These are phyloP conservation scores for Phylloporus sp. DNA, from an alignment of 768 basidiomycete species.

Conservation along the genomic window DNA sequence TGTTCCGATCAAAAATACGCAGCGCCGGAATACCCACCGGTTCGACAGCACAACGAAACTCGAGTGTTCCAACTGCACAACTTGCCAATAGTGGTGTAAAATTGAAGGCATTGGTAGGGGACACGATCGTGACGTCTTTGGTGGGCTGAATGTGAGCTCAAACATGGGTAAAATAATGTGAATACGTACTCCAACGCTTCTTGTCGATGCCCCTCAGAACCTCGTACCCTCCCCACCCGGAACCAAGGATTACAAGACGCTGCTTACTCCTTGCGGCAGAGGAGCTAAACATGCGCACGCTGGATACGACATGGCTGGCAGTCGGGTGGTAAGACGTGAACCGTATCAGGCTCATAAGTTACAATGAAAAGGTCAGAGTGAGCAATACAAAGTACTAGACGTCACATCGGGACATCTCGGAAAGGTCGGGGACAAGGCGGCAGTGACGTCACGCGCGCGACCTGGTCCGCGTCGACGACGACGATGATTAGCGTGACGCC, in stretches of 20 bases:
- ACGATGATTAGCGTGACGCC: slow-evolving; percentile 14
- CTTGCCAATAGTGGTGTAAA: slow-evolving; percentile 45
- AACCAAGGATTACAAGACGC: slow-evolving; percentile 63
- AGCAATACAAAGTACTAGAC: neutral
- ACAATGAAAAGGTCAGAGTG: neutral
- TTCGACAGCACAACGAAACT: slow-evolving; percentile 76
- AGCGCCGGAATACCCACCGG: slow-evolving; percentile 44
- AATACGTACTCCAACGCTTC: slow-evolving; percentile 58
- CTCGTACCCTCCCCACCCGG: slow-evolving; percentile 77
- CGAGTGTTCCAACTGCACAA: slow-evolving; percentile 77
- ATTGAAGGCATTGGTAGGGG: slow-evolving; percentile 47
- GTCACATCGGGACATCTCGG: slow-evolving; percentile 16
- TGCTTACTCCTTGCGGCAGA: slow-evolving; percentile 33
- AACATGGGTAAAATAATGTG: neutral
- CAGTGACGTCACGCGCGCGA: slow-evolving; percentile 7
- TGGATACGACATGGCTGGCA: neutral
- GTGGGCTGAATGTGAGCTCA: slow-evolving; percentile 3
- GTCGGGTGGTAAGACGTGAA: neutral
- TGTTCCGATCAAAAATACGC: neutral
- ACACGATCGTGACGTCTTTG: slow-evolving; percentile 60
- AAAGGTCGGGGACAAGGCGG: neutral
- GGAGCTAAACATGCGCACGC: slow-evolving; percentile 36
- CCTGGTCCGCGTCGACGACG: neutral
- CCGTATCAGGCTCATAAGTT: slow-evolving; percentile 12
- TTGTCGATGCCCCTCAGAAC: slow-evolving; percentile 63